These are phyloP conservation scores for Piloderma croceum DNA, from an alignment of 768 basidiomycete species.

Conservation along the genomic window DNA sequence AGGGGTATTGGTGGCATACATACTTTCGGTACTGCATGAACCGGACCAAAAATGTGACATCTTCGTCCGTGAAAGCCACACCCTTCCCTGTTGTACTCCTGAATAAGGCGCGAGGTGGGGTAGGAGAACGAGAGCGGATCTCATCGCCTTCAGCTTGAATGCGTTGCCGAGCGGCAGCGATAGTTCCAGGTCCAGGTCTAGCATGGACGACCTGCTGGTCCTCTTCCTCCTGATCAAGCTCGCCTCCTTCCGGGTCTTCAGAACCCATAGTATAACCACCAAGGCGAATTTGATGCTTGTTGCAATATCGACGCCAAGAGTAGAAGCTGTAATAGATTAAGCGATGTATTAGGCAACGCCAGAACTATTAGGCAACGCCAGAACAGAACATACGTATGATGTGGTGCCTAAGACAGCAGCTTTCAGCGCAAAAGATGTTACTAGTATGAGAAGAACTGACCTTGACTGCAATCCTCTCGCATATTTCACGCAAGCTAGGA, in stretches of 20 bases:
- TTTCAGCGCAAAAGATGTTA: not conserved
- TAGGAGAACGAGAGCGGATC: conserved; percentile 65
- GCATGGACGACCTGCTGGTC: conserved; percentile 28
- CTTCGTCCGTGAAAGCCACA: conserved; percentile 82
- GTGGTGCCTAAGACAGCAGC: conserved; percentile 59
- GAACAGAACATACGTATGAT: conserved; percentile 68
- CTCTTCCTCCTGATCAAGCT: conserved; percentile 38
- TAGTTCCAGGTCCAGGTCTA: conserved; percentile 37
- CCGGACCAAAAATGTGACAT: conserved; percentile 68
- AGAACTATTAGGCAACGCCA: conserved; percentile 1
- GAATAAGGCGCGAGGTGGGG: conserved; percentile 73
- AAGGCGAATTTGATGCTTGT: conserved; percentile 87
- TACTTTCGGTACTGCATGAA: conserved; percentile 77
- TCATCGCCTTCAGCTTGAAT: conserved; percentile 30
- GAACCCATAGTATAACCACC: conserved; percentile 78
- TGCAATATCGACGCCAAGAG: conserved; percentile 88
- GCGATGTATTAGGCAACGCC: conserved; percentile 3
- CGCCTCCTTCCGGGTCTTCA: conserved; percentile 43
- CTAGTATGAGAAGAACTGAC: conserved; percentile 28
- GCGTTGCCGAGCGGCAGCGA: conserved; percentile 39
- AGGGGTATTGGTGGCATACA: conserved; percentile 16
- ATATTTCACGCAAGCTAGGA: conserved; percentile 72
- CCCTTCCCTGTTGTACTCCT: conserved; percentile 87
- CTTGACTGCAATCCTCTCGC: conserved; percentile 82
- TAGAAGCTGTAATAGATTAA: conserved; percentile 53